Conservation (phyloP, 306 rosid species). For the Fagus sylvatica region DNA sequence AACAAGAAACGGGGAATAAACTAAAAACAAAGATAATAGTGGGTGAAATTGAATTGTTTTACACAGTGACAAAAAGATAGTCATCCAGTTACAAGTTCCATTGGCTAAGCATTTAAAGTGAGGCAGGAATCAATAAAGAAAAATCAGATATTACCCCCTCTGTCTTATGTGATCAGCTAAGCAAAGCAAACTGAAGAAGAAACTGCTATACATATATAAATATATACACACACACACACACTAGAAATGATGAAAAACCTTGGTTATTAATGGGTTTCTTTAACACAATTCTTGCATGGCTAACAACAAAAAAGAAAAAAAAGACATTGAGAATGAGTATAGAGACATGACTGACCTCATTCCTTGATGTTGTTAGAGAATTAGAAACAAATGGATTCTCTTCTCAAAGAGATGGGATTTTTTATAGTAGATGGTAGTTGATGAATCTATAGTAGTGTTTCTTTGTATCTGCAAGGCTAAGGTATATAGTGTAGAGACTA, state of each 20-base stretch:
- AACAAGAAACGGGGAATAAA: neutral
- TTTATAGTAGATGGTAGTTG: neutral
- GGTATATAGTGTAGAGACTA: neutral
- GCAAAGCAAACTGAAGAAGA: neutral
- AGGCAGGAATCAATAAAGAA: neutral
- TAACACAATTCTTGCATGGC: neutral
- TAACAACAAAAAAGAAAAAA: neutral
- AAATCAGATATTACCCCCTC: neutral
- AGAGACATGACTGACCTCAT: slow-evolving; percentile 12
- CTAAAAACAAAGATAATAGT: neutral
- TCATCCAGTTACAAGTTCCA: neutral
- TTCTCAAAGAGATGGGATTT: neutral
- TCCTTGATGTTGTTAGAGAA: neutral
- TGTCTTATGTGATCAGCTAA: neutral
- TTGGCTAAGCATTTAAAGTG: neutral
- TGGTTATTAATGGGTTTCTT: neutral
- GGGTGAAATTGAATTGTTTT: neutral
- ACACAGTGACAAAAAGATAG: neutral
- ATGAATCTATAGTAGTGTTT: neutral
- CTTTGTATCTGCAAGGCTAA: neutral
- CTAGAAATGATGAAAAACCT: neutral
- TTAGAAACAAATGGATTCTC: neutral
- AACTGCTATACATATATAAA: neutral
- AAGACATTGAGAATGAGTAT: neutral
- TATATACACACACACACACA: neutral